A percentile compares a stretch with the other conserved stretches of the same genome.
Evolutionary conservation across 768 basidiomycete species (phyloP).

Genomic region (Tricholoma furcatifolium): DNA sequence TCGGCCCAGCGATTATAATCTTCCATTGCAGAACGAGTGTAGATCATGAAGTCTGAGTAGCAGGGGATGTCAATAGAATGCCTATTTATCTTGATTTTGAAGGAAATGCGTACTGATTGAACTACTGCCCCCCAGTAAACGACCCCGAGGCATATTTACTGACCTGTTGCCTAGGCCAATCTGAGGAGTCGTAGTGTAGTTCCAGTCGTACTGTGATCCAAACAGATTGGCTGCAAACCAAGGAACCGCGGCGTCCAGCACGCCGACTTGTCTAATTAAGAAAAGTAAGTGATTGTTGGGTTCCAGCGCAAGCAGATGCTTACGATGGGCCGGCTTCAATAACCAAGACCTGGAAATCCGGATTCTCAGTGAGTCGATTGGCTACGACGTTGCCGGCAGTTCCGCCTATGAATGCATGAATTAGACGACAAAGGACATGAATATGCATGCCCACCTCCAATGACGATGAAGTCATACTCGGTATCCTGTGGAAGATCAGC

Average conservation of each 20-base stretch:
- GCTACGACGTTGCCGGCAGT: constrained; percentile 20
- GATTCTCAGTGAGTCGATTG: constrained; percentile 28
- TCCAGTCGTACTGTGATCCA: constrained; percentile 15
- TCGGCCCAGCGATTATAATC: constrained; percentile 7
- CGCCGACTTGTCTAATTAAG: constrained; percentile 14
- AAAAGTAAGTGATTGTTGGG: not conserved
- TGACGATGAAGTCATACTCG: constrained; percentile 20
- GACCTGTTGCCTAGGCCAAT: constrained; percentile 6
- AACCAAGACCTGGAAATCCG: constrained; percentile 23
- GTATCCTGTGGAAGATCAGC: constrained; percentile 7
- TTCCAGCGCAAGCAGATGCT: not conserved
- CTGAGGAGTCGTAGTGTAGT: constrained; percentile 21
- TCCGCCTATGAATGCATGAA: constrained; percentile 5
- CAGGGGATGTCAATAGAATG: not conserved
- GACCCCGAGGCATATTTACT: constrained; percentile 7
- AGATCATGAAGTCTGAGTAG: constrained; percentile 9
- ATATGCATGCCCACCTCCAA: constrained; percentile 15
- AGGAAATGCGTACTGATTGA: constrained; percentile 13
- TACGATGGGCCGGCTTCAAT: constrained; percentile 32
- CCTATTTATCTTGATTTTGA: not conserved
- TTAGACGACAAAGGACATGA: not conserved
- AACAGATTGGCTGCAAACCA: constrained; percentile 13
- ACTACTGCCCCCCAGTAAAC: constrained; percentile 14
- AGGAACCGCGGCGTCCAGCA: constrained; percentile 7
- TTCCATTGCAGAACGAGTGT: constrained; percentile 2